Evolutionary conservation across 148 eudicot species (phyloP), one percentile per base, ranked within the genome.

Genomic region (Fagopyrum esculentum): DNA sequence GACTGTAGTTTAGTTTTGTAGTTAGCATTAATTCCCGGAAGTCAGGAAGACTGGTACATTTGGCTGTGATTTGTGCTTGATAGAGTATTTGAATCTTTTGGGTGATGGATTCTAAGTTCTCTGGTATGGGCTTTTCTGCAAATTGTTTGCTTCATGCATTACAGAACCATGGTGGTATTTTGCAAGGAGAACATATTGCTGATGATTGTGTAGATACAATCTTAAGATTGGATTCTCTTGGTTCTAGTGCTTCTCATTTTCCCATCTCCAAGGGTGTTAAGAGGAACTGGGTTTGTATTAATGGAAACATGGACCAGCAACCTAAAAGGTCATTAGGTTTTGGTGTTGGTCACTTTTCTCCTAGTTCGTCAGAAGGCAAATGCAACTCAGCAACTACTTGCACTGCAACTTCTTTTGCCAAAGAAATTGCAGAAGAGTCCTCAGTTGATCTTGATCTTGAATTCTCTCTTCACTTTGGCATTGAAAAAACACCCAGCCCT

Each of bases 331-430:
- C 93, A 51, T 50, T 94, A 71, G 72, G 75, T 74, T 86, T 93
- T 11, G 80, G 83, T 87, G 77, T 77, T 66, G 80, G 83, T 50
- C 79, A 85, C 50, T 74, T 64, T 71, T 56, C 76, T 30, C 78
- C 83, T 83, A 92, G 97, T 72, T 95, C 97, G 49, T 90, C 99
- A 66, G 97, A 88, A 76, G 92, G 98, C 80, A 96, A 90, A 85
- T 93, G 89, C 73, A 92, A 93, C 77, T 92, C 98, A 46, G 90
- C 85, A 59, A 89, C 94, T 80, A 96, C 85, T 71, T 85, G 90
- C 86, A 89, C 96, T 60, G 75, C 87, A 8, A 78, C 89, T 35
- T 90, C 98, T 73, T 89, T 91, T 54, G 88, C 92, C 77, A 95
- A 92, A 85, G 96, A 90, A 85, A 86, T 86, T 19, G 94, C 89